Evolutionary conservation across 2,329 filamentous ascomycete species (phyloP), one percentile per base, ranked within the genome.

Genomic region (Aspergillus pseudoterreus): DNA sequence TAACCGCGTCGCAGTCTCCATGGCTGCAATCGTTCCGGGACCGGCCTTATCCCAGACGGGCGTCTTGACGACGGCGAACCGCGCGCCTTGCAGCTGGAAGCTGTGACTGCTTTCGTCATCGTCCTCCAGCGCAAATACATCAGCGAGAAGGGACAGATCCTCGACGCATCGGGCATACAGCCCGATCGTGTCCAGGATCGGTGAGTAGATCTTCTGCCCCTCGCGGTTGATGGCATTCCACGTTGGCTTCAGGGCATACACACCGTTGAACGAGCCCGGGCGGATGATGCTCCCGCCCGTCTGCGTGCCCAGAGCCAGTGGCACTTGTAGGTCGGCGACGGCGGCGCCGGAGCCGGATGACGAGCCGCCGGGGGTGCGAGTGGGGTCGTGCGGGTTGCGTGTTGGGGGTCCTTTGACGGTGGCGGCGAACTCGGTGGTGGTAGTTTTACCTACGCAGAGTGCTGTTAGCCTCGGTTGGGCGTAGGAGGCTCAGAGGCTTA

Each of bases 311-410:
- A 88, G 69, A 0, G 71, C 78, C 10, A 88, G 60, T 0, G 84
- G 82, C 0, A 78, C 78, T 55, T 88, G 85, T 47, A 80, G 79
- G 56, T 88, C 85, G 6, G 73, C 84, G 0, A 88, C 84, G 0
- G 82, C 84, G 0, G 85, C 84, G 0, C 76, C 85, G 0, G 84
- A 87, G 0, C 86, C 85, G 0, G 83, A 82, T 0, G 83, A 87
- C 0, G 84, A 87, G 43, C 85, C 85, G 1, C 85, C 85, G 0
- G 85, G 85, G 0, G 85, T 87, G 4, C 77, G 74, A 0, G 51
- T 53, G 0, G 69, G 53, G 53, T 78, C 71, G 54, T 81, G 79
- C 0, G 85, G 82, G 62, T 88, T 88, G 3, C 67, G 81, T 51
- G 81, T 79, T 74, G 53, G 54, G 51, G 49, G 27, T 1, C 54